These are phyloP conservation scores for Penicillium samsonianum DNA, from an alignment of 495 filamentous ascomycete species.

Conservation along the genomic window DNA sequence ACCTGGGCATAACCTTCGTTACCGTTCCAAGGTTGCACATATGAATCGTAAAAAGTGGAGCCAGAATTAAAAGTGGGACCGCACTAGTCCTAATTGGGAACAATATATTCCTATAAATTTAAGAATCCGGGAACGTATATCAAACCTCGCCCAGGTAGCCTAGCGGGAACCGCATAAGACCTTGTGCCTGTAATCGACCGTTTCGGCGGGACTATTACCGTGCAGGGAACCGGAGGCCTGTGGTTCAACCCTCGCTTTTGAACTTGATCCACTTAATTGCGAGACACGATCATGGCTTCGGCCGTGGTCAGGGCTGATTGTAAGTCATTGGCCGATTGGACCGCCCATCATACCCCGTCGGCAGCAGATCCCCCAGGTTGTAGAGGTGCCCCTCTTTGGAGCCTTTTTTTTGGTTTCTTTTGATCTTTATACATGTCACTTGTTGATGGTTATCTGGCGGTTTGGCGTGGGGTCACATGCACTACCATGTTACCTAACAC, in stretches of 20 bases:
- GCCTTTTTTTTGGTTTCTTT: neutral
- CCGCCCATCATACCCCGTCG: neutral
- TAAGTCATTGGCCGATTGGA: constrained; percentile 7
- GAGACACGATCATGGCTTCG: neutral
- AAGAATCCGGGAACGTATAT: too few relatives aligned
- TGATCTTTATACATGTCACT: neutral
- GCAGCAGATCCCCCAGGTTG: constrained; percentile 1
- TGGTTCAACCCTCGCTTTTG: constrained; percentile 2
- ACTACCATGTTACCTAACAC: neutral
- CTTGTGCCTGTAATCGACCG: neutral
- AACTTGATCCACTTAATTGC: neutral
- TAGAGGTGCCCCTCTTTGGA: neutral
- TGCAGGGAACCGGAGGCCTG: neutral
- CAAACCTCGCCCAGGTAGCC: neutral
- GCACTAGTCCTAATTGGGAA: neutral
- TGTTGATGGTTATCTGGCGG: neutral
- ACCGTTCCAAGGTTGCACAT: neutral
- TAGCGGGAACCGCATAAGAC: neutral
- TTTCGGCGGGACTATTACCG: neutral
- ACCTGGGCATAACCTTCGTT: neutral
- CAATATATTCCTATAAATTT: neutral
- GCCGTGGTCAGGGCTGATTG: neutral
- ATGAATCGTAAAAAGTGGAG: neutral
- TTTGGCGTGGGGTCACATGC: neutral
- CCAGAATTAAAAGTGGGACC: neutral